phyloP scores from a whole-genome alignment of 2,329 filamentous ascomycete species.

The Penicillium sp. region DNA sequence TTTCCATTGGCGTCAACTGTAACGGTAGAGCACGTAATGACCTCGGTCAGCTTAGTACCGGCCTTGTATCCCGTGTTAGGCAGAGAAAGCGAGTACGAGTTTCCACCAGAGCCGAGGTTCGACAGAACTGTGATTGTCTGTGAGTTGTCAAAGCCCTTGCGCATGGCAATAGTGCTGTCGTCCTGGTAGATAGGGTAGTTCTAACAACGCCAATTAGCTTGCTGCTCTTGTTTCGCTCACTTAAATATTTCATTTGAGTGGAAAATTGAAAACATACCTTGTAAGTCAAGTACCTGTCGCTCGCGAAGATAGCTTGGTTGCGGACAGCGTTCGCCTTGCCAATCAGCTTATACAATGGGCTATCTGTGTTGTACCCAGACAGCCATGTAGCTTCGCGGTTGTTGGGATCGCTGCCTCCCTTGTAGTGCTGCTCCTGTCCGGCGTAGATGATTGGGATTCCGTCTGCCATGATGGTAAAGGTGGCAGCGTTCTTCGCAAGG shows the following conservation, averaged over 20 bases:
- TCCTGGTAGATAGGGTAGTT: conserved; percentile 49
- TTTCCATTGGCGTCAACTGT: conserved; percentile 47
- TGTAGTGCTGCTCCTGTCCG: conserved; percentile 64
- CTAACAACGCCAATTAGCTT: conserved; percentile 10
- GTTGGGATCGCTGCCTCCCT: conserved; percentile 50
- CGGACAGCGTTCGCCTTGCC: conserved; percentile 53
- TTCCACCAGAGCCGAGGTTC: conserved; percentile 38
- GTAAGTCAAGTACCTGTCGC: conserved; percentile 42
- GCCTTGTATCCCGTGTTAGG: conserved; percentile 26
- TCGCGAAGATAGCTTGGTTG: conserved; percentile 40
- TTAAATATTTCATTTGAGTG: no score
- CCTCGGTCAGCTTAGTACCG: conserved; percentile 28
- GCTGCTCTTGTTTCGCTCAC: neutral
- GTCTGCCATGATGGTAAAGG: conserved; percentile 59
- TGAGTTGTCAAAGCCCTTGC: conserved; percentile 43
- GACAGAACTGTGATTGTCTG: conserved; percentile 46
- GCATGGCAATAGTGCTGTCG: conserved; percentile 46
- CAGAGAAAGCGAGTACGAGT: conserved; percentile 28
- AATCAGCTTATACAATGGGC: conserved; percentile 53
- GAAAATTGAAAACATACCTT: conserved; percentile 19
- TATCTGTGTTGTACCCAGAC: conserved; percentile 49
- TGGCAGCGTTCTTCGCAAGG: conserved; percentile 61
- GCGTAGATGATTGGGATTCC: conserved; percentile 67
- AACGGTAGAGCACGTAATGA: conserved; percentile 42
- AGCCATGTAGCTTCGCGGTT: conserved; percentile 60